Base-by-base conservation (phyloP, 2,329 filamentous ascomycete species). In the Nemania serpens region DNA sequence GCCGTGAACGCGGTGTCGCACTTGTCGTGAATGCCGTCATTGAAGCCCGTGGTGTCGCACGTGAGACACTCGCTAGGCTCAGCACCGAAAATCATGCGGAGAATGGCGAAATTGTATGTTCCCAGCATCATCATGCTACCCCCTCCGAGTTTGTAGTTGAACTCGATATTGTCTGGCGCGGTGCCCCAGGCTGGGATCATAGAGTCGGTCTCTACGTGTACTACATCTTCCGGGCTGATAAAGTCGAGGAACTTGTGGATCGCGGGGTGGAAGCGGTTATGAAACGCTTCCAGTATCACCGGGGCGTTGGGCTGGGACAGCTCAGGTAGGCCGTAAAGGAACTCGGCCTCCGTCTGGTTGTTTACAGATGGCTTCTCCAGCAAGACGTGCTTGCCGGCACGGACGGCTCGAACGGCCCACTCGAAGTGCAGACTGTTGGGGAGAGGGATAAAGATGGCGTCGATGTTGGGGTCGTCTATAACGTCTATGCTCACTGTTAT, bases 71-170 rank as follows among this genome's bases (percentile, higher is more conserved):
- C 43, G 2, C 3, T 12, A n/a, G 43, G 43, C 12, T 47, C 43
- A 17, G 72, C 13, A 17, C 43, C 43, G 43, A 47, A 47, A 2
- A 29, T 9, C 20, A 6, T 9, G 12, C 43, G 43, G 13, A 47
- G 6, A 5, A 25, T 12, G 5, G 43, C 43, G 22, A 47, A 47
- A 13, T 15, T 47, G 22, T 47, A 47, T 2, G 6, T 15, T 11
- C 43, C 43, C 13, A 47, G 4, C 2, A 13, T 13, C 43, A 47
- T 47, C 12, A 47, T n/a, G 25, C 3, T 15, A 4, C 43, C 43
- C 6, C 43, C 43, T 2, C 3, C 43, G 4, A 47, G 3, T 9
- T 15, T 5, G 43, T 47, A 47, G 43, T 47, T 47, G 22, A n/a
- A 47, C 2, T 47, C 2, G 22, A 47, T 15, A 12, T 47, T 9